Base-by-base conservation (phyloP, 306 rosid genomes). In the Alnus rubra region DNA sequence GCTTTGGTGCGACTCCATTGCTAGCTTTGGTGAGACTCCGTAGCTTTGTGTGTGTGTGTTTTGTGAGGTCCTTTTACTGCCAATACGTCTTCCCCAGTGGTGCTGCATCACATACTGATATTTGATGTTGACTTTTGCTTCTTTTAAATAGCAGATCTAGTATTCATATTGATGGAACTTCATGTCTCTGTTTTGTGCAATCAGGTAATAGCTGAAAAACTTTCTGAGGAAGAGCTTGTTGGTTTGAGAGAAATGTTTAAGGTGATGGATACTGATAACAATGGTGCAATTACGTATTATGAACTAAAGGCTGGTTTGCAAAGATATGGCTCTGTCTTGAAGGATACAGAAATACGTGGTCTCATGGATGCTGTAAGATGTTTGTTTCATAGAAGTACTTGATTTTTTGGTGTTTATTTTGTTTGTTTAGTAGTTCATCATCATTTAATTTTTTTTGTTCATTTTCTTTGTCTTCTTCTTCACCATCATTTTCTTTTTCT, bases 211-310 rank as follows among this genome's bases (percentile, higher is more conserved):
- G 98, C 98, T 54, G 98, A 94, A 87, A 94, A 97, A 86, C 89
- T 94, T 28, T 94, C 98, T 0, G 98, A 94, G 82, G 98, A 94
- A 82, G 98, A 94, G 90, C 92, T 94, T 84, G 98, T 97, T 79
- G 98, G 98, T 82, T 78, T 94, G 88, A 88, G 90, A 83, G 98
- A 94, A 79, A 92, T 94, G 97, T 94, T 94, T 71, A 80, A 80
- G 84, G 86, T 96, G 82, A 94, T 94, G 97, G 98, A 94, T 87
- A 94, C 98, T 35, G 98, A 94, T 84, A 89, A 84, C 80, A 94
- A 97, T 76, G 98, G 98, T 60, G 94, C 97, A 67, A 94, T 94
- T 78, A 94, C 98, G 71, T 94, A 92, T 77, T 97, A 94, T 84
- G 98, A 94, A 86, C 94, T 94, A 77, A 94, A 94, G 89, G 97